Evolutionary conservation across 1,139 yeast genomes (phyloP).

Genomic region (Saccharomycopsis hybrid): DNA sequence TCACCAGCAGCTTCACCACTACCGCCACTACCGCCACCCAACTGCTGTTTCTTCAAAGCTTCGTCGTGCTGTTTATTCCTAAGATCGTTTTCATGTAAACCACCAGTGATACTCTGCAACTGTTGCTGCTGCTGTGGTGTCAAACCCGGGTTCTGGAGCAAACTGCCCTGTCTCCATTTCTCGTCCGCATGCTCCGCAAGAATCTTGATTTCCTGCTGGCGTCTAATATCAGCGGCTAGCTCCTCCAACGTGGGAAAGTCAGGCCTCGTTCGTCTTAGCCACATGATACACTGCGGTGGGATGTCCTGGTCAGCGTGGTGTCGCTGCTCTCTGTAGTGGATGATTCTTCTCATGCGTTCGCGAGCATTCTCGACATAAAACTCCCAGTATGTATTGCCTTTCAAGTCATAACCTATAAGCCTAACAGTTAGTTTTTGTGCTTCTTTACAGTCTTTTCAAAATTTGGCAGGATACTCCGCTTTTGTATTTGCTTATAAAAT

Average conservation of each 20-base stretch:
- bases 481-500: background rate
- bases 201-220: slow-evolving; percentile 49
- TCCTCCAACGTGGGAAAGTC: slow-evolving; percentile 59
- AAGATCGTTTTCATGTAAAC: slow-evolving; percentile 7
- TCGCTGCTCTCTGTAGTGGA: slow-evolving; percentile 31
- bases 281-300: slow-evolving; percentile 74
- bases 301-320: slow-evolving; percentile 34
- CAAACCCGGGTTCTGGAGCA: slow-evolving; percentile 17
- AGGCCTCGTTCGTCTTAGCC: slow-evolving; percentile 64
- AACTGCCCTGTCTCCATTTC: slow-evolving; percentile 42
- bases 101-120: slow-evolving; percentile 11
- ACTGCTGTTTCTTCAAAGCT: background rate
- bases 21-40: too few species aligned
- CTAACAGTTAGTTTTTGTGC: background rate
- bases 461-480: too few species aligned
- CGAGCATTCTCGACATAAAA: slow-evolving; percentile 43
- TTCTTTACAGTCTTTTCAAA: too few species aligned
- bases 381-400: slow-evolving; percentile 85
- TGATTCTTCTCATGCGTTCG: slow-evolving; percentile 33
- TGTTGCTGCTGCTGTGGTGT: slow-evolving; percentile 11
- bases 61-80: background rate
- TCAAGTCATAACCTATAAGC: slow-evolving; percentile 54
- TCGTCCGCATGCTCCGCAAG: slow-evolving; percentile 57
- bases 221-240: slow-evolving; percentile 47
- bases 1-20: too few species aligned